phyloP scores from a whole-genome alignment of 129 eudicot species.

The Saussurea involucrata region DNA sequence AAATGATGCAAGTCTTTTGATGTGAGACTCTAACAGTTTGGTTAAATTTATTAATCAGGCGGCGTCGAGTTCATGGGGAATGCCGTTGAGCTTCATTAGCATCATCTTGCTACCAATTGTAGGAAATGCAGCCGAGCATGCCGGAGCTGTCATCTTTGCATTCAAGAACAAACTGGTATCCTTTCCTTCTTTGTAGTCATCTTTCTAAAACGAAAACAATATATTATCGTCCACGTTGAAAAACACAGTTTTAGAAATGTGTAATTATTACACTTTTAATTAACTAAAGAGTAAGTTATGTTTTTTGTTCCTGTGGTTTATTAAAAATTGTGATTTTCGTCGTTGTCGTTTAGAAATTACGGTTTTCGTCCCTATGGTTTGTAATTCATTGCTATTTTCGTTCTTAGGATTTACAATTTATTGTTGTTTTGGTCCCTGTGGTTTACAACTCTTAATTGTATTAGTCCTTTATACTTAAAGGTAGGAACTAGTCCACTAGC shows the following conservation, averaged over 20 bases:
- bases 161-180: slow-evolving; percentile 76
- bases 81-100: slow-evolving; percentile 80
- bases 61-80: slow-evolving; percentile 82
- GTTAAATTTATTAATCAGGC: slow-evolving; percentile 34
- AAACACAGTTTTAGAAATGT: neutral
- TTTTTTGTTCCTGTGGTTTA: no score
- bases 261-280: neutral
- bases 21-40: neutral
- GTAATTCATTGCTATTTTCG: no score
- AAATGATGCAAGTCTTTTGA: neutral
- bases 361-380: no score
- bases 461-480: no score
- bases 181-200: neutral
- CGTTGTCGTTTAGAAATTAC: no score
- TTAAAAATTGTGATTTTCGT: no score
- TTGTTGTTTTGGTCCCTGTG: no score
- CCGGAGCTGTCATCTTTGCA: slow-evolving; percentile 88
- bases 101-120: slow-evolving; percentile 77
- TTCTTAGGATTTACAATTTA: no score
- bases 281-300: no score
- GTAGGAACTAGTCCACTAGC: no score
- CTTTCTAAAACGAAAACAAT: neutral
- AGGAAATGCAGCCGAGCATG: slow-evolving; percentile 97
- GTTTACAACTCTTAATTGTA: no score
- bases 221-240: neutral